Evolutionary conservation across 495 filamentous ascomycete species (phyloP).

Genomic region (Podospora pseudoanserina): DNA sequence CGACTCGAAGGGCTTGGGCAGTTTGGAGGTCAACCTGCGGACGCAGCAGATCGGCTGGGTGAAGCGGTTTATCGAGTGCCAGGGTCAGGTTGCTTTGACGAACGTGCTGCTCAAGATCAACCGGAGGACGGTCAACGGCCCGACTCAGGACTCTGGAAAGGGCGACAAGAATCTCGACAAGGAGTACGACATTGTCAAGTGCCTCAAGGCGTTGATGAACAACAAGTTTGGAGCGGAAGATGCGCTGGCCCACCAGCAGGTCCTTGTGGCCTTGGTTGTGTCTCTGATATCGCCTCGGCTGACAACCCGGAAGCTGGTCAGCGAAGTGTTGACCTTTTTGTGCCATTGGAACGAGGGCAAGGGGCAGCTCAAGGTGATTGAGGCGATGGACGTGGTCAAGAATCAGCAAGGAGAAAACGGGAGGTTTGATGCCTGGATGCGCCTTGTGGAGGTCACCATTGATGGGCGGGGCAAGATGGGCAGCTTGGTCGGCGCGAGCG

Average conservation of each 20-base stretch:
- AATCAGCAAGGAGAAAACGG: conserved; percentile 86
- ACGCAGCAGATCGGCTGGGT: conserved; percentile 99
- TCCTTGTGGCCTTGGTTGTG: conserved; percentile 82
- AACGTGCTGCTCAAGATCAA: conserved; percentile 93
- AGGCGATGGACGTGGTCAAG: conserved; percentile 91
- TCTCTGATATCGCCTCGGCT: conserved; percentile 85
- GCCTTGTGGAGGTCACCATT: conserved; percentile 93
- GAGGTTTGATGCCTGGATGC: conserved; percentile 98
- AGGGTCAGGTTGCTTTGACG: conserved; percentile 93
- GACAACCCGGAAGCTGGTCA: conserved; percentile 90
- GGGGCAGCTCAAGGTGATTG: conserved; percentile 91
- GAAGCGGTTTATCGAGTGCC: conserved; percentile 91
- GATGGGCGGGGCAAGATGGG: conserved; percentile 98
- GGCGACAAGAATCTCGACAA: conserved; percentile 85
- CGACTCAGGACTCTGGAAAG: conserved; percentile 61
- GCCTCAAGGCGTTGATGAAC: conserved; percentile 95
- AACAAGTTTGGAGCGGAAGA: conserved; percentile 98
- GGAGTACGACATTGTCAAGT: conserved; percentile 98
- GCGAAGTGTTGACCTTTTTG: conserved; percentile 92
- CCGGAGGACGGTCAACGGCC: conserved; percentile 72
- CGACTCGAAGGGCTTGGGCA: conserved; percentile 83
- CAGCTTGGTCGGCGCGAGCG: conserved; percentile 91
- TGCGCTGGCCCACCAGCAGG: conserved; percentile 84
- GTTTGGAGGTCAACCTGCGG: conserved; percentile 86
- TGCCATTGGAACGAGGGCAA: conserved; percentile 92